Base-by-base conservation (phyloP, 2,329 filamentous ascomycete species). In the Cladosporium sp. region DNA sequence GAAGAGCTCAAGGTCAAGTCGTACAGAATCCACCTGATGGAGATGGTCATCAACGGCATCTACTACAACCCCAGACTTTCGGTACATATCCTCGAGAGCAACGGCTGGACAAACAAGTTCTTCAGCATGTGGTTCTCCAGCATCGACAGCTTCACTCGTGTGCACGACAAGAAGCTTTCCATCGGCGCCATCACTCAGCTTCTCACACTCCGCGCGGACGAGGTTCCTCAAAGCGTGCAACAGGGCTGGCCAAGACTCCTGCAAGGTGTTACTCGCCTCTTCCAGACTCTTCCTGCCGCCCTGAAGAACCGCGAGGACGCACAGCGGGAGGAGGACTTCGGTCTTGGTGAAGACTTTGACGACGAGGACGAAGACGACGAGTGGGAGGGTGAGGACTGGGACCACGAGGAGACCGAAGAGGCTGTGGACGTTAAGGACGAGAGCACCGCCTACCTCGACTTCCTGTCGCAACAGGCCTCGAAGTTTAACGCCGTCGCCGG, bases 131-230 rank as follows among this genome's bases (percentile, higher is more conserved):
- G 93, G 93, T 98, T 98, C 71, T 89, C 89, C 40, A 95, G 85
- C 73, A 98, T 98, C 74, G 87, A 95, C 57, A 85, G 83, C 64
- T 97, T 98, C 74, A 87, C 83, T 49, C 82, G 93, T 40, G 93
- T 98, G 2, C 93, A 98, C 68, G 93, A 98, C 76, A 98, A 98
- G 81, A 98, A 96, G 77, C 78, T 98, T 22, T 96, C 89, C 57
- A 96, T 98, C 63, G 88, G 91, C 14, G 92, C 91, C 43, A 97
- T 98, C 62, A 86, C 88, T 54, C 81, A 89, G 5, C 81, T 98
- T 9, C 81, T 98, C 48, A 87, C 84, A 43, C 74, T 98, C 54
- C 83, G 81, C 56, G 84, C 85, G 9, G 84, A 88, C 49, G 86
- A 95, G 64, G 87, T 98, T 7, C 93, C 93, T 0, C 76, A 81